A percentile compares a stretch with the other conserved stretches of the same genome.
Evolutionary conservation across 1,139 yeast species (phyloP).

Genomic region (Entelexis sorbosivorans): DNA sequence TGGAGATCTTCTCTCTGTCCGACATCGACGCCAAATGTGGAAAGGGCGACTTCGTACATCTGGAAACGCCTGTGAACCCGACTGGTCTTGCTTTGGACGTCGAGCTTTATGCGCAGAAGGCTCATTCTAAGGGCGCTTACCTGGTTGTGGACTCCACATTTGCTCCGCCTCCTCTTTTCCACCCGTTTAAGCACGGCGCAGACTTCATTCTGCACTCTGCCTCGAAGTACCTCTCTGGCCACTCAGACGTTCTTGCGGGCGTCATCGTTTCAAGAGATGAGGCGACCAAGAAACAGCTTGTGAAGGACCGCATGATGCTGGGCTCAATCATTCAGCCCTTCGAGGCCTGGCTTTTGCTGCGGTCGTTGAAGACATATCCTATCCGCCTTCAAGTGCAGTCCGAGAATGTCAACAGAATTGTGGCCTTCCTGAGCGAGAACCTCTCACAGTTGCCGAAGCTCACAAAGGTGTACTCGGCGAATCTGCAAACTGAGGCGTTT

Average conservation of each 20-base stretch:
- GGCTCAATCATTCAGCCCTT: conserved; percentile 74
- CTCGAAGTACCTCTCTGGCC: conserved; percentile 87
- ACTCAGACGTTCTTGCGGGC: conserved; percentile 84
- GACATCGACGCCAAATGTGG: conserved; percentile 44
- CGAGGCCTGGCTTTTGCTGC: conserved; percentile 59
- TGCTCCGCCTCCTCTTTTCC: conserved; percentile 85
- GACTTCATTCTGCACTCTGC: conserved; percentile 84
- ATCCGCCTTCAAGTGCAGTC: conserved; percentile 59
- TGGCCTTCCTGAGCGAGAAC: conserved; percentile 35
- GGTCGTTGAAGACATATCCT: conserved; percentile 73
- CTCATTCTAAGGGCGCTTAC: conserved; percentile 59
- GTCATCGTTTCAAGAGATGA: conserved; percentile 51
- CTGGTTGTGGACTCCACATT: conserved; percentile 75
- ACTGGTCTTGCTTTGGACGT: conserved; percentile 54
- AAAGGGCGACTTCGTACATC: conserved; percentile 65
- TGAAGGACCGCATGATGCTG: conserved; percentile 52
- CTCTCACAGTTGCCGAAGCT: conserved; percentile 40
- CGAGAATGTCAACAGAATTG: conserved; percentile 51
- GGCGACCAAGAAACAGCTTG: conserved; percentile 39
- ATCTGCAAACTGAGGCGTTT: conserved; percentile 56
- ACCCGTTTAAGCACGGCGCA: conserved; percentile 70
- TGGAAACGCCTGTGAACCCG: conserved; percentile 87
- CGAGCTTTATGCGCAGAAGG: conserved; percentile 8
- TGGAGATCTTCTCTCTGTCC: conserved; percentile 43
- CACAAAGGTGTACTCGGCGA: conserved; percentile 52